Evolutionary conservation across 495 filamentous ascomycete genomes (phyloP), one percentile per base, ranked within the genome.

Genomic region (Penicillium dipodomyicola): DNA sequence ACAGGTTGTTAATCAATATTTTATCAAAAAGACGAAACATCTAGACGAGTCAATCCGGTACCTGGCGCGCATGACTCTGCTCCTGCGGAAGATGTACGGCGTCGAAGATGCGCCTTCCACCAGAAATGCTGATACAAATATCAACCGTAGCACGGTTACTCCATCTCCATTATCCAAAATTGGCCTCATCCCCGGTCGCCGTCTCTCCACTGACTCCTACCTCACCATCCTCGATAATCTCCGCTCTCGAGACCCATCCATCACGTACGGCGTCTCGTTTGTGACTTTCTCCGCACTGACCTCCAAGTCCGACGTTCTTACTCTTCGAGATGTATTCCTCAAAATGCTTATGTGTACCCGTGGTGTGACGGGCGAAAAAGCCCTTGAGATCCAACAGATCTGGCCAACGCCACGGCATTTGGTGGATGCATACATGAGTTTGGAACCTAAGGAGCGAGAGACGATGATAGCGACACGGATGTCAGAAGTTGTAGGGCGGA

Each of bases 291-390:
- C 86, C 0, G 80, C 82, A 1, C 67, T 95, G 17, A 82, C 83
- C 0, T 88, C 85, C 0, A 95, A 95, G 69, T 90, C 87, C 0
- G 87, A 89, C 29, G 77, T 78, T 41, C 77, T 91, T 43, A 87
- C 87, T 3, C 75, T 93, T 20, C 78, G 89, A 39, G 90, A 95
- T 57, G 66, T 93, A 0, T 93, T 81, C 63, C 66, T 94, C 22
- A 93, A 93, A 68, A 93, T 95, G 89, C 74, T 95, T 48, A 93
- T 95, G 90, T 90, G 87, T 61, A 88, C 84, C 10, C 79, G 80
- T 23, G 87, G 89, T 2, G 74, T 95, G n/a, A 86, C 84, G 5
- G 87, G 88, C 0, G 90, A 94, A 59, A 92, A 91, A 66, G 89
- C 90, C 0, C 67, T 91, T 3, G 89, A 91, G 70, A 90, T 95